Conservation (phyloP, 768 basidiomycete species). For the Tricholomella constricta region DNA sequence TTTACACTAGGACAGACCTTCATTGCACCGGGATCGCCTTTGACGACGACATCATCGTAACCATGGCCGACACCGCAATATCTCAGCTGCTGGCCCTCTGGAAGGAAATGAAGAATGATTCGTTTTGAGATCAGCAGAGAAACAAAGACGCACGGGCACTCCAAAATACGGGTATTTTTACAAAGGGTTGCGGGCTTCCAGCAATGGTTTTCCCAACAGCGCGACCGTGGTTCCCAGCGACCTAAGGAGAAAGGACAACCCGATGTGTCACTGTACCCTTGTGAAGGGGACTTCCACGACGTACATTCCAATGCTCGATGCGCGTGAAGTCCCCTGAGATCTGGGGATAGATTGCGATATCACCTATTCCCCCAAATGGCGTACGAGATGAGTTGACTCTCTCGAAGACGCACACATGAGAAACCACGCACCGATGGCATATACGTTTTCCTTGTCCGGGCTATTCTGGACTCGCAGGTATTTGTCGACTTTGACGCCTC, state of each 20-base stretch:
- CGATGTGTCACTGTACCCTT: background rate
- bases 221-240: slow-evolving; percentile 85
- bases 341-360: slow-evolving; percentile 82
- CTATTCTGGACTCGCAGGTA: slow-evolving; percentile 58
- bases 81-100: slow-evolving; percentile 84
- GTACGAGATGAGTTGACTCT: background rate
- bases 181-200: slow-evolving; percentile 63
- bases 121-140: background rate
- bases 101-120: background rate
- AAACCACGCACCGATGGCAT: slow-evolving; percentile 59
- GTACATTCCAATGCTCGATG: slow-evolving; percentile 92
- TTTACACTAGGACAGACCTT: slow-evolving; percentile 51
- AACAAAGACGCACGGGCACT: slow-evolving; percentile 65
- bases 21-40: slow-evolving; percentile 72
- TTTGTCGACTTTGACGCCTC: slow-evolving; percentile 77
- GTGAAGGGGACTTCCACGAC: too few relatives aligned
- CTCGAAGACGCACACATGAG: background rate
- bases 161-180: slow-evolving; percentile 88
- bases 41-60: slow-evolving; percentile 78
- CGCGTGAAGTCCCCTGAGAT: slow-evolving; percentile 52
- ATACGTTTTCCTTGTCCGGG: slow-evolving; percentile 52
- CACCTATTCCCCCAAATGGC: slow-evolving; percentile 43
- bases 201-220: slow-evolving; percentile 81
- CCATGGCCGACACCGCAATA: slow-evolving; percentile 76
- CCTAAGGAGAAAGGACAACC: slow-evolving; percentile 35